These are phyloP conservation scores for Suillus paluster DNA, from an alignment of 768 basidiomycete genomes.

Conservation along the genomic window DNA sequence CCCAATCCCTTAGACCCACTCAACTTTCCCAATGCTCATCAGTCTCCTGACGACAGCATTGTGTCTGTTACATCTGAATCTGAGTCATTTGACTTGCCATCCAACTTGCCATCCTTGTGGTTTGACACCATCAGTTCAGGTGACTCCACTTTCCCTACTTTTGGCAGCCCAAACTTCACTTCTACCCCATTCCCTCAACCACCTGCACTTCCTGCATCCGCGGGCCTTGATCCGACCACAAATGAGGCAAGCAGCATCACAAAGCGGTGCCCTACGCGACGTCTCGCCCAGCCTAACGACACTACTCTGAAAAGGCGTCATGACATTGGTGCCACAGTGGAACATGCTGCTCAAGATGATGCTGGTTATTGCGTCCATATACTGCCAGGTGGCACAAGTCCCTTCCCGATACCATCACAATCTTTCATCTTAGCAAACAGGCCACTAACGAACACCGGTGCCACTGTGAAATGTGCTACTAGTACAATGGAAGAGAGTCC, in stretches of 20 bases:
- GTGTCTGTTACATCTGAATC: too few species aligned
- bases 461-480: not conserved
- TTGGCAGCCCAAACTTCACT: too few species aligned
- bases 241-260: not conserved
- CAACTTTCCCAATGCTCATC: too few species aligned
- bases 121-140: too few species aligned
- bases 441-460: not conserved
- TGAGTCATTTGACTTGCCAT: not conserved
- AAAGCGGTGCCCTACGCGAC: not conserved
- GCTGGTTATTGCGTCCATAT: not conserved
- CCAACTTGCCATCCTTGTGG: too few species aligned
- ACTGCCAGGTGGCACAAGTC: not conserved
- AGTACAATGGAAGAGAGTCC: not conserved
- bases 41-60: too few species aligned
- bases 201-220: not conserved
- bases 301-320: too few species aligned
- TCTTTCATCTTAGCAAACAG: not conserved
- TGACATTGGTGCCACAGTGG: too few species aligned
- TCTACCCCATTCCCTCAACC: too few species aligned
- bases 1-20: not conserved
- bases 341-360: too few species aligned
- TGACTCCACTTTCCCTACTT: too few species aligned
- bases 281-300: not conserved
- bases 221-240: not conserved
- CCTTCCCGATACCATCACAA: not conserved